Base-by-base conservation (phyloP, 306 rosid genomes). In the Cercis canadensis region DNA sequence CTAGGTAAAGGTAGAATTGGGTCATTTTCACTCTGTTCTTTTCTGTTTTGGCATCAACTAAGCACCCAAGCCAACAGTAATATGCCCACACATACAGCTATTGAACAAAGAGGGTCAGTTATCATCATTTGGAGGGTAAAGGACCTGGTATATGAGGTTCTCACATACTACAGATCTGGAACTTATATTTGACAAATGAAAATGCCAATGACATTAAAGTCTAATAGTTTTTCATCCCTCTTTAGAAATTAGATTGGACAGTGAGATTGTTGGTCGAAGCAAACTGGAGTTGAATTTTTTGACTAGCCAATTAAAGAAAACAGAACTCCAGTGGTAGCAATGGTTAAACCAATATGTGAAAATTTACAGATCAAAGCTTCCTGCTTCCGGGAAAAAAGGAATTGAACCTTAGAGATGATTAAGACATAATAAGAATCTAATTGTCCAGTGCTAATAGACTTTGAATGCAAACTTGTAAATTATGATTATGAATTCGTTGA, bases 171-270 rank as follows among this genome's bases (percentile, higher is more conserved):
- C 39, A 34, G n/a, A n/a, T n/a, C n/a, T n/a, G n/a, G n/a, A n/a
- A n/a, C n/a, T n/a, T n/a, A 36, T 52, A 68, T 76, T 76, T 68
- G 50, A 60, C 39, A 19, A 21, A 7, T 64, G 62, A 46, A 15
- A 41, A 40, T 32, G 16, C 11, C 32, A 3, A 52, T 52, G n/a
- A 19, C 49, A 50, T 41, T 6, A 29, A 39, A 18, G 62, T 16
- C 62, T 59, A 66, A 44, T n/a, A n/a, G n/a, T n/a, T n/a, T n/a
- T n/a, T n/a, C n/a, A n/a, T n/a, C n/a, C n/a, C n/a, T n/a, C n/a
- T n/a, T n/a, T n/a, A n/a, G n/a, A n/a, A n/a, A n/a, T n/a, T n/a
- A n/a, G n/a, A n/a, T n/a, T n/a, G n/a, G n/a, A n/a, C n/a, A n/a
- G n/a, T n/a, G n/a, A n/a, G n/a, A n/a, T n/a, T n/a, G n/a, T n/a